A percentile compares a stretch with the other conserved stretches of the same genome.
Evolutionary conservation across 768 basidiomycete species (phyloP).

Genomic region (Mycena filopes): DNA sequence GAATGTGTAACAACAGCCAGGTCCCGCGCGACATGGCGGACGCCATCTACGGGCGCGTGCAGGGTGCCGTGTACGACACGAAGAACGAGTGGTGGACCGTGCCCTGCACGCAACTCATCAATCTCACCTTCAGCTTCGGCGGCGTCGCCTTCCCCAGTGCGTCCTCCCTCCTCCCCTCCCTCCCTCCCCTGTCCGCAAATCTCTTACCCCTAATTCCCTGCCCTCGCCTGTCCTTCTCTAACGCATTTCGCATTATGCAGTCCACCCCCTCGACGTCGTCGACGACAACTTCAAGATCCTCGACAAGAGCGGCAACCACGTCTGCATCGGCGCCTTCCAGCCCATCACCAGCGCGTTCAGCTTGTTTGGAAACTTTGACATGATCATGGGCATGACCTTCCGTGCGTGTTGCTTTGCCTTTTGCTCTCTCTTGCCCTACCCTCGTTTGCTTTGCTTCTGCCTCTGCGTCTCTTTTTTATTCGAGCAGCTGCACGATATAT

Average conservation of each 20-base stretch:
- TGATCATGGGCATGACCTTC: conserved; percentile 81
- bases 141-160: conserved; percentile 66
- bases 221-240: not conserved
- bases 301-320: conserved; percentile 44
- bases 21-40: conserved; percentile 52
- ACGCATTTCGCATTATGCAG: not conserved
- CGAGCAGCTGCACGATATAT: too few species aligned
- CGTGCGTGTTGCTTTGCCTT: conserved; percentile 54
- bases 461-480: too few species aligned
- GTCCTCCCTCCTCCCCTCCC: conserved; percentile 30
- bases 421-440: not conserved
- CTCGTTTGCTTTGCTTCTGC: too few species aligned
- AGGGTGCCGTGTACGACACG: conserved; percentile 58
- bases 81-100: conserved; percentile 63
- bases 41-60: conserved; percentile 67
- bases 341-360: conserved; percentile 64
- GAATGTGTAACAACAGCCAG: conserved; percentile 37
- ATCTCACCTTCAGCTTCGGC: conserved; percentile 71
- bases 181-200: too few species aligned
- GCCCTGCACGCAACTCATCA: conserved; percentile 72
- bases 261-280: conserved; percentile 42
- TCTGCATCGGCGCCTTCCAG: conserved; percentile 70
- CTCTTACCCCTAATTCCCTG: too few species aligned
- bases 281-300: conserved; percentile 38
- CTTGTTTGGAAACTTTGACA: conserved; percentile 59